Evolutionary conservation across 1,284 basidiomycete species (phyloP), one percentile per base, ranked within the genome.

Genomic region (Heterobasidion occidentale): DNA sequence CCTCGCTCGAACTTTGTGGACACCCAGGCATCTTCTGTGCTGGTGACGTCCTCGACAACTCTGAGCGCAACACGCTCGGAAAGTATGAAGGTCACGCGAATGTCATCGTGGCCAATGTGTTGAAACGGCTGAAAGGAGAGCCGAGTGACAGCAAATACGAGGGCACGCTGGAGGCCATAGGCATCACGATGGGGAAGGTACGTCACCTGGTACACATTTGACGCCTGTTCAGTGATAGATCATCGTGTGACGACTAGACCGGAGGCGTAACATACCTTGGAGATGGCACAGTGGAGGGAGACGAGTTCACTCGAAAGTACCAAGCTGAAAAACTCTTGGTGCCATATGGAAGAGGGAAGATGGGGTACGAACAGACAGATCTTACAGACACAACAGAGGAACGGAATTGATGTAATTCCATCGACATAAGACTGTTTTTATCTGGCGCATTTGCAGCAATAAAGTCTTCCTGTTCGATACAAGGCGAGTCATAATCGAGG

Each of bases 21-120:
- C 71, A 81, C 63, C 70, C 76, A 0, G 71, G 72, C 46, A 76
- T 85, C 15, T 84, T 83, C 63, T 82, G 81, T 0, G 70, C 67
- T 3, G 84, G 83, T 8, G 84, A 86, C 65, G 73, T 81, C 53
- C 75, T 82, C 56, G 77, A 56, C 49, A 56, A 51, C n/a, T 20
- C 9, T 2, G 54, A 56, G 27, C 54, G 54, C 4, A 15, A 38
- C 17, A 38, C 48, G 17, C n/a, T 56, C 14, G 27, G 19, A 15
- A 56, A 56, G 36, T 56, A 51, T 15, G 36, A 8, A 15, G 9
- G 20, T 6, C 54, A 56, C 33, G 54, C 54, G 15, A 17, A n/a
- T 17, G 54, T 51, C 19, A 46, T 56, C 38, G 36, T 34, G 4
- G 54, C 47, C 11, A 56, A 56, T 33, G 42, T 56, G 38, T 38